Evolutionary conservation across 1,284 basidiomycete genomes (phyloP).

Genomic region (Cryptococcus amylolentus): DNA sequence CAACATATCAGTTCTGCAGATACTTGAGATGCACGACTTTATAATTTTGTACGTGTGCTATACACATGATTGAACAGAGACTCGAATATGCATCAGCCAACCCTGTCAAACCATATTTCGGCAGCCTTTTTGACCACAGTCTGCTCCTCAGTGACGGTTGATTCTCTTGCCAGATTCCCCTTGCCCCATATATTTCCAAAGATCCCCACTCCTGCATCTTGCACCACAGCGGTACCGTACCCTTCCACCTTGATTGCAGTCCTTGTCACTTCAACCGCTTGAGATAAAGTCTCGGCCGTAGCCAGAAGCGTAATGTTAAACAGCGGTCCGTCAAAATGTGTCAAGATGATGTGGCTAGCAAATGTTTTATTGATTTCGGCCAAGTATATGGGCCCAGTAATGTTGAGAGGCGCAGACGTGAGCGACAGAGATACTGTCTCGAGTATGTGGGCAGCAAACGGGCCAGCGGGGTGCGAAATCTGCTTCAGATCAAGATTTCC

Average conservation of each 20-base stretch:
- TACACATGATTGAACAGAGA: too few species aligned
- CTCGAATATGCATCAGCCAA: too few species aligned
- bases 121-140: conserved; percentile 14
- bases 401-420: not conserved
- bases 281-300: not conserved
- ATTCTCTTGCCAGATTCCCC: conserved; percentile 8
- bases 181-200: conserved; percentile 24
- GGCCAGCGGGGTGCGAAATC: not conserved
- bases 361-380: conserved; percentile 15
- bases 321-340: conserved; percentile 20
- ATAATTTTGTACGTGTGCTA: too few species aligned
- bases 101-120: conserved; percentile 26
- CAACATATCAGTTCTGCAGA: too few species aligned
- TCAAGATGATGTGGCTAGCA: conserved; percentile 22
- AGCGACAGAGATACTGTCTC: not conserved
- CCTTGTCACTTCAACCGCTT: not conserved
- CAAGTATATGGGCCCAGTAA: conserved; percentile 6
- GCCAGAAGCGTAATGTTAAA: conserved; percentile 13
- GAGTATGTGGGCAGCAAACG: not conserved
- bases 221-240: conserved; percentile 1
- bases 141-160: not conserved
- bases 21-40: too few species aligned
- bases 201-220: conserved; percentile 18
- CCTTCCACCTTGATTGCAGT: not conserved
- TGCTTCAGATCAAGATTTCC: conserved; percentile 4